phyloP scores from a whole-genome alignment of 306 rosid species.

The Purshia tridentata region DNA sequence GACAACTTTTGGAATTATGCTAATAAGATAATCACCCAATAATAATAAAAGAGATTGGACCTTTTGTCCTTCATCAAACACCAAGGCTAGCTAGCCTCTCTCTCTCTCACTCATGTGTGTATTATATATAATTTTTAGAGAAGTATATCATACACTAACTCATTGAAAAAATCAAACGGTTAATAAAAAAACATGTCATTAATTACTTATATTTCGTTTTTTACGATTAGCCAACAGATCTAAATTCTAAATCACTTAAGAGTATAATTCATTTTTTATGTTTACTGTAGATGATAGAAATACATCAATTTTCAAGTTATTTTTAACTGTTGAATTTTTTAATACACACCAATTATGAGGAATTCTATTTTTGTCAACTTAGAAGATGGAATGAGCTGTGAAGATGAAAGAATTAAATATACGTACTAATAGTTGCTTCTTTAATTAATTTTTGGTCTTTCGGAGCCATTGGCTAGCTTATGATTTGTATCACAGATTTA shows the following conservation, averaged over 20 bases:
- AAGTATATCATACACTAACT: background rate
- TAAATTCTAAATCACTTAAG: no score
- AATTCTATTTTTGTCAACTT: background rate
- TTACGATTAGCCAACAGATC: no score
- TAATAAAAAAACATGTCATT: background rate
- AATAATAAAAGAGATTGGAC: background rate
- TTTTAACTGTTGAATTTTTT: background rate
- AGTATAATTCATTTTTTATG: no score
- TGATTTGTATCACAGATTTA: background rate
- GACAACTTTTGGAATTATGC: constrained; percentile 32
- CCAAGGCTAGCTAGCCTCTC: background rate
- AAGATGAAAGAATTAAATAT: constrained; percentile 9
- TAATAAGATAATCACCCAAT: constrained; percentile 22
- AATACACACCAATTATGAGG: background rate
- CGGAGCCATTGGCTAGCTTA: background rate
- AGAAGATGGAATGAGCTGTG: background rate
- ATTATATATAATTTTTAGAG: background rate
- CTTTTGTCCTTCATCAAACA: constrained; percentile 20
- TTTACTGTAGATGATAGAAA: no score
- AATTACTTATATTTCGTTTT: no score
- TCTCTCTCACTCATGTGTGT: background rate
- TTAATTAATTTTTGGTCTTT: constrained; percentile 5
- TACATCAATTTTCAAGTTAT: no score
- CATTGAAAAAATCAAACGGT: background rate
- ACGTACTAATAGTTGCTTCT: background rate